phyloP scores from a whole-genome alignment of 768 basidiomycete species.

The Hericium rajendrae region DNA sequence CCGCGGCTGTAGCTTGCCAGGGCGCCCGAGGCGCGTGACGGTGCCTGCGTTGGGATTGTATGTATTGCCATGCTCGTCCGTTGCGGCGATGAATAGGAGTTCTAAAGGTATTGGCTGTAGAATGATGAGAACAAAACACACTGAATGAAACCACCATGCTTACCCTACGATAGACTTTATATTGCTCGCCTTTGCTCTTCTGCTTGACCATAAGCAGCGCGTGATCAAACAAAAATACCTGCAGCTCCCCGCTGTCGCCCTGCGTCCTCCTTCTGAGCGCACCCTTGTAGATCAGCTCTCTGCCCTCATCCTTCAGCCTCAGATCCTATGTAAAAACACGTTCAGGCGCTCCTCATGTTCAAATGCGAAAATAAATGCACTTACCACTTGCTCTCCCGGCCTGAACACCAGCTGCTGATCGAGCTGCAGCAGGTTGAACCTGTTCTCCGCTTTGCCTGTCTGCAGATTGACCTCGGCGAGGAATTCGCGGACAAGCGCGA shows the following conservation, averaged over 20 bases:
- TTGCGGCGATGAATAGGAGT: slow-evolving; percentile 71
- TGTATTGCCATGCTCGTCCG: slow-evolving; percentile 43
- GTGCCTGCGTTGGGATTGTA: slow-evolving; percentile 15
- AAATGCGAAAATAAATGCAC: slow-evolving; percentile 19
- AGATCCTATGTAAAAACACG: slow-evolving; percentile 50
- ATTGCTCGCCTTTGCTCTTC: slow-evolving; percentile 87
- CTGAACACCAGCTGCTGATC: slow-evolving; percentile 87
- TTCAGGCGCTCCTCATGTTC: background rate
- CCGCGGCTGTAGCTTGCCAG: slow-evolving; percentile 32
- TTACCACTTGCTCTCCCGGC: slow-evolving; percentile 82
- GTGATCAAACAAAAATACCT: slow-evolving; percentile 95
- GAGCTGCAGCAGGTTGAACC: slow-evolving; percentile 90
- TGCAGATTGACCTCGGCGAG: slow-evolving; percentile 84
- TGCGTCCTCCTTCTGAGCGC: slow-evolving; percentile 72
- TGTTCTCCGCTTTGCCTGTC: slow-evolving; percentile 91
- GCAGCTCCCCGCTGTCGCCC: slow-evolving; percentile 77
- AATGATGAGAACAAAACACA: slow-evolving; percentile 1
- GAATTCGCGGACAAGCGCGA: slow-evolving; percentile 72
- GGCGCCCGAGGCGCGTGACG: slow-evolving; percentile 15
- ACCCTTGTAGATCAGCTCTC: slow-evolving; percentile 90
- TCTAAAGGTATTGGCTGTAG: slow-evolving; percentile 91
- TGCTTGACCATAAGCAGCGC: slow-evolving; percentile 90
- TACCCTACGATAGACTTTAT: slow-evolving; percentile 88
- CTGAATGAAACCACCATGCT: slow-evolving; percentile 19
- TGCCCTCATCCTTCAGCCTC: slow-evolving; percentile 74